phyloP scores from a whole-genome alignment of 2,329 filamentous ascomycete species.

The Cryphonectria carpinicola region DNA sequence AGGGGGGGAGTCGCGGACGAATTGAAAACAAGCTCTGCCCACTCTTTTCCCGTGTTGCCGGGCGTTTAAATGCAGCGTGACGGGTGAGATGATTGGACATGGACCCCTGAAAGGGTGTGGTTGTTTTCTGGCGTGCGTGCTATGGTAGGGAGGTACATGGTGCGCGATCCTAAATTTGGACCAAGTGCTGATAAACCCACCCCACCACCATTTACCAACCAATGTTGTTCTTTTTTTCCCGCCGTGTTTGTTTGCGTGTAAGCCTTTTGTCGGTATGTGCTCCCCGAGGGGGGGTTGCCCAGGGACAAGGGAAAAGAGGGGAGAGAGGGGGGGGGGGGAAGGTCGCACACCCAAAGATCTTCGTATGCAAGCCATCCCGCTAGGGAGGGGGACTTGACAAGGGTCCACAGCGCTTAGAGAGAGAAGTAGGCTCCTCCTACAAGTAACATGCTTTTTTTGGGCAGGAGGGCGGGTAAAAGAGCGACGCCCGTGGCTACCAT shows the following conservation, averaged over 20 bases:
- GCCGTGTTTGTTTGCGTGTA: neutral
- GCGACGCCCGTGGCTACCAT: constrained; percentile 17
- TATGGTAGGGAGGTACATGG: neutral
- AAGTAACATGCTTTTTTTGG: neutral
- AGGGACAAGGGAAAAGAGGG: neutral
- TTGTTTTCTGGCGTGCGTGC: neutral
- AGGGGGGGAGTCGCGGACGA: neutral
- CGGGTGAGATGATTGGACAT: constrained; percentile 34
- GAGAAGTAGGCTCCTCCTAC: neutral
- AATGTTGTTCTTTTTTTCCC: neutral
- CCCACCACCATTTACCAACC: neutral
- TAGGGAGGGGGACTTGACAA: constrained; percentile 8
- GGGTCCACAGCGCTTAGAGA: constrained; percentile 13
- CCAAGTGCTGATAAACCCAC: neutral
- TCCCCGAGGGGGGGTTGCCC: neutral
- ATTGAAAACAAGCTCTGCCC: neutral
- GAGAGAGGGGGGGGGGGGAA: too few species aligned
- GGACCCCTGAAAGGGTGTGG: constrained; percentile 11
- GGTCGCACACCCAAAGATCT: neutral
- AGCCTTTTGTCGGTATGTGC: neutral
- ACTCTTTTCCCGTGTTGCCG: constrained; percentile 13
- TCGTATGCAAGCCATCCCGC: neutral
- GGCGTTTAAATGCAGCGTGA: constrained; percentile 41
- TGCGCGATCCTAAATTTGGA: constrained; percentile 1
- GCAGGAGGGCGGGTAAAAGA: constrained; percentile 15